Base-by-base conservation (phyloP, 352 stramenopile species). In the Phytophthora crassamura region DNA sequence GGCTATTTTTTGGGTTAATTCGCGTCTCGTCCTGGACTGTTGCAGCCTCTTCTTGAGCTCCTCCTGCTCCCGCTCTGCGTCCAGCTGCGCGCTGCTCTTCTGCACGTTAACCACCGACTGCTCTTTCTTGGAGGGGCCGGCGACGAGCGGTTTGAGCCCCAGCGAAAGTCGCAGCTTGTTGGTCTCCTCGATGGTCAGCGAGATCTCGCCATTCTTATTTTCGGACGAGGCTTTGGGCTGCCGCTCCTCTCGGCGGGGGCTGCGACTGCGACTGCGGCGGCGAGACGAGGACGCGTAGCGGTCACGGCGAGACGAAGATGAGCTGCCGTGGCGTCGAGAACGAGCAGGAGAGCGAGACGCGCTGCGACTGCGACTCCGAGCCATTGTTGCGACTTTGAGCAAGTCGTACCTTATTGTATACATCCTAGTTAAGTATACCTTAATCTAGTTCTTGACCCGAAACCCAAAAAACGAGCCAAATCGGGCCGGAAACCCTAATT, bases 141-240 rank as follows among this genome's bases (percentile, higher is more conserved):
- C 62, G 1, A 71, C 77, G 9, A 95, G 76, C 36, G 85, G 87
- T 46, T 95, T 95, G 33, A 95, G 69, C 0, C 87, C 87, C 39
- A 95, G 65, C 11, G 80, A 80, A 10, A 75, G 28, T 52, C 87
- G 87, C 51, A 95, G 50, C 36, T 77, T 76, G 70, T 95, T 95
- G 32, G 85, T 95, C 62, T 94, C 87, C 40, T 95, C 85, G 55
- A 95, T 75, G 46, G 80, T 94, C 59, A 94, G 82, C 14, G 82
- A 89, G 45, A 93, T 88, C 64, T 95, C 87, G 34, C 87, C 87
- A 42, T 89, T 89, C 58, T 90, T 87, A 30, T 91, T 80, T 8
- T 77, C 75, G 3, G 59, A 14, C 5, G 64, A n/a, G 9, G 34
- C 18, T 36, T 35, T 28, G 25, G 25, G 25, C 25, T 28, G 12